Evolutionary conservation across 2,329 filamentous ascomycete genomes (phyloP), one percentile per base, ranked within the genome.

Genomic region (Aureobasidium namibiae): DNA sequence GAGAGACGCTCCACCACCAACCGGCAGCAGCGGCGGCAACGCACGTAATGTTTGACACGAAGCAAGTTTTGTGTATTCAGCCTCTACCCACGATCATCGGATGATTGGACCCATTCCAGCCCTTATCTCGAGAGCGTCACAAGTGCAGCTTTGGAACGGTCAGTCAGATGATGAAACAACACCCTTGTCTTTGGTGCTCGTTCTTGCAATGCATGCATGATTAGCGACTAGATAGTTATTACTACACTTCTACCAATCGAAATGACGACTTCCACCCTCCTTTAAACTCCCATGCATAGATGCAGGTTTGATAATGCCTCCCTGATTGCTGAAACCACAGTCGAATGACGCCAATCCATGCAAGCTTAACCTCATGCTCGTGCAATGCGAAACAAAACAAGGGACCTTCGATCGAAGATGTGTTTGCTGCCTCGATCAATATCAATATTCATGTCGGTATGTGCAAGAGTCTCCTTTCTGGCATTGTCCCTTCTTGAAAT

Each of bases 401-500:
- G 13, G 41, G 44, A 44, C 14, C 39, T 23, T 45, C 26, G 34
- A 21, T 39, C 24, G 49, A 38, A 33, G 44, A 56, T 36, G 39
- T 39, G 34, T 31, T 31, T 57, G 54, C 42, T 57, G 54, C 54
- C 13, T 39, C 33, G 14, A 3, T 46, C 31, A 33, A 48, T 42
- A 49, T 59, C 56, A 59, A 33, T 45, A 36, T 39, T 59, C 57
- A n/a, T 59, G 57, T 48, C 45, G 39, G 21, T 59, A 59, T 50
- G 77, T 79, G 68, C 78, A 80, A 41, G 76, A 71, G 23, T 77
- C 74, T 18, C 78, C 78, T 64, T 82, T 82, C 60, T 75, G 71
- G 66, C 80, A 82, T 64, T 76, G 78, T 13, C 80, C 80, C 61
- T 80, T 75, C 36, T 76, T 71, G 75, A 76, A 83, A 67, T 78